These are phyloP conservation scores for Colletotrichum sp. DNA, from an alignment of 2,329 filamentous ascomycete species.

Conservation along the genomic window DNA sequence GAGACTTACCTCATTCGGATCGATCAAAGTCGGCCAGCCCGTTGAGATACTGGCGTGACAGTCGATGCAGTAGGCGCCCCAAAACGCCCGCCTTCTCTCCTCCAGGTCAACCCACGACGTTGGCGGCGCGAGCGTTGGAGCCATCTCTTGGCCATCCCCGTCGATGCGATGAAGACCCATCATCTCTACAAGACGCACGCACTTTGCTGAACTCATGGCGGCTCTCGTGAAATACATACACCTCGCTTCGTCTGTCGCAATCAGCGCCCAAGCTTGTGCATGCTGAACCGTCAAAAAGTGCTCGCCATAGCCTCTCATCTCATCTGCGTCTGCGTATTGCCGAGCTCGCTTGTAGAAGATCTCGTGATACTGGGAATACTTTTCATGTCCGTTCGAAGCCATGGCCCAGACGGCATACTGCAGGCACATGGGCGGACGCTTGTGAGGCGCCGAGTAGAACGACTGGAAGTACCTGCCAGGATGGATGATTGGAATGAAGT, in stretches of 20 bases:
- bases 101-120: conserved; percentile 79
- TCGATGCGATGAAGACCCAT: conserved; percentile 85
- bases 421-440: conserved; percentile 81
- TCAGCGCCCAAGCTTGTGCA: conserved; percentile 80
- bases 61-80: conserved; percentile 83
- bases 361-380: conserved; percentile 74
- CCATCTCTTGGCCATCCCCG: conserved; percentile 66
- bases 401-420: conserved; percentile 90
- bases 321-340: conserved; percentile 83
- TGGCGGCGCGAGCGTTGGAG: conserved; percentile 75
- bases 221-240: conserved; percentile 85
- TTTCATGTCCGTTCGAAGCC: conserved; percentile 73
- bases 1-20: conserved; percentile 64
- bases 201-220: conserved; percentile 79
- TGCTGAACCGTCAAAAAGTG: conserved; percentile 79
- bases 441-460: conserved; percentile 73
- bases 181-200: conserved; percentile 76
- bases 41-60: conserved; percentile 87
- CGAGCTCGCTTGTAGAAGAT: conserved; percentile 83
- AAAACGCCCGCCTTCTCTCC: conserved; percentile 85
- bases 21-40: conserved; percentile 85
- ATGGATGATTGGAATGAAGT: conserved; percentile 79
- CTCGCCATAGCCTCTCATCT: conserved; percentile 87
- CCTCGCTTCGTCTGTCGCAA: conserved; percentile 82
- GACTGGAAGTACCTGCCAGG: conserved; percentile 75